These are phyloP conservation scores for Cladobotryum protrusum DNA, from an alignment of 2,329 filamentous ascomycete species.

Conservation along the genomic window DNA sequence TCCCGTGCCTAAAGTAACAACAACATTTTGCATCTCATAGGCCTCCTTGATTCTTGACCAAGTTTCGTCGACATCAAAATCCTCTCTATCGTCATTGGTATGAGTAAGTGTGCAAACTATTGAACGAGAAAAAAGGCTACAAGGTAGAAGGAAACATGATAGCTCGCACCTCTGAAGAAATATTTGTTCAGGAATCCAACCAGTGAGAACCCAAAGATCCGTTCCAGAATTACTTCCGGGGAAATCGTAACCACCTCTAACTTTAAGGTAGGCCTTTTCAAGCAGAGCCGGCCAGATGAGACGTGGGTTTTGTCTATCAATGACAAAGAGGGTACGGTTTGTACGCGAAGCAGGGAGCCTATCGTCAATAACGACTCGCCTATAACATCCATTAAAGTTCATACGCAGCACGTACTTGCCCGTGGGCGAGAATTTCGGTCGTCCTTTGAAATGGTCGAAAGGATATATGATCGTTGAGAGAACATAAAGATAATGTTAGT, in stretches of 20 bases:
- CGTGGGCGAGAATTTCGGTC: constrained; percentile 62
- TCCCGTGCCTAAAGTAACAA: constrained; percentile 87
- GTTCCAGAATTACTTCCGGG: constrained; percentile 96
- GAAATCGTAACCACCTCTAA: constrained; percentile 94
- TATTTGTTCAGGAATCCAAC: constrained; percentile 95
- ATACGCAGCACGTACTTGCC: constrained; percentile 91
- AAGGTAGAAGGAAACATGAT: constrained; percentile 10
- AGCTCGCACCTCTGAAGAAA: constrained; percentile 65
- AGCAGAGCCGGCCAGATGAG: constrained; percentile 87
- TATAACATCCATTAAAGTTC: constrained; percentile 91
- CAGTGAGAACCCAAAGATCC: constrained; percentile 85
- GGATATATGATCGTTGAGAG: constrained; percentile 71
- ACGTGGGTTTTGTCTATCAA: constrained; percentile 75
- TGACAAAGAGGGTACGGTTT: constrained; percentile 72
- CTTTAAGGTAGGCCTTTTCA: constrained; percentile 94
- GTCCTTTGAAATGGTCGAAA: constrained; percentile 51
- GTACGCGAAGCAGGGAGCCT: constrained; percentile 72
- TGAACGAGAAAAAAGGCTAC: too few relatives aligned
- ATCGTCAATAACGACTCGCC: constrained; percentile 84
- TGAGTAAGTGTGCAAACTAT: constrained; percentile 1
- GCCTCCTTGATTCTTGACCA: constrained; percentile 73
- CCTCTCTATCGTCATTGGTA: constrained; percentile 50
- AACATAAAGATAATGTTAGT: constrained; percentile 42
- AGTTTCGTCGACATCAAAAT: constrained; percentile 66
- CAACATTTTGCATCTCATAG: constrained; percentile 71